A percentile compares a stretch with the other conserved stretches of the same genome.
Conservation (phyloP, 2,329 filamentous ascomycete species). For the Paracamarosporium sp. region DNA sequence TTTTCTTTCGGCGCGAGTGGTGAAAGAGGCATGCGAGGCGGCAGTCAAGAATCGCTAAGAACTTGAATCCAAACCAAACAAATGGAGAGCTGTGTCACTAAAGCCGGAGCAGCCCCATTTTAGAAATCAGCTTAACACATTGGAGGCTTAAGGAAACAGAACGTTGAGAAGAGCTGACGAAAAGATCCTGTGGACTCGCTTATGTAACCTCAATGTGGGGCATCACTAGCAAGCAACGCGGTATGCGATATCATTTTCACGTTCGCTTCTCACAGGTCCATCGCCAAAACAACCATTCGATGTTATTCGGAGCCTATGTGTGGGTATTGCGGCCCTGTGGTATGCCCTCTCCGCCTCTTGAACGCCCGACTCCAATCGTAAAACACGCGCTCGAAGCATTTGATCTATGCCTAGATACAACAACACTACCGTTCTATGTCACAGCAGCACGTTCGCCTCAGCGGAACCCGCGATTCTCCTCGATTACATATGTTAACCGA, state of each 20-base stretch:
- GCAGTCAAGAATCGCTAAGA: too few relatives aligned
- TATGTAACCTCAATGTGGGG: not conserved
- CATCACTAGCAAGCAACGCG: too few relatives aligned
- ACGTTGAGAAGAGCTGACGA: too few relatives aligned
- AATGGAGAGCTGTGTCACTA: too few relatives aligned
- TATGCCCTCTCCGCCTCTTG: not conserved
- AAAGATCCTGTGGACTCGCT: too few relatives aligned
- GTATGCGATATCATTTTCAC: not conserved
- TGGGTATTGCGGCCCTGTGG: not conserved
- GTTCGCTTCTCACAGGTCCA: not conserved
- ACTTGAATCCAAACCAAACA: too few relatives aligned
- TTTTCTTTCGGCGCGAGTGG: too few relatives aligned
- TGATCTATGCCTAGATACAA: not conserved
- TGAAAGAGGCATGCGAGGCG: too few relatives aligned
- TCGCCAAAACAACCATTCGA: not conserved
- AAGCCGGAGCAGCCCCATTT: not conserved
- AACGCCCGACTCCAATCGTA: not conserved
- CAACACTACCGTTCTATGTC: not conserved
- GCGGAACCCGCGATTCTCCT: not conserved
- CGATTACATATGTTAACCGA: too few relatives aligned
- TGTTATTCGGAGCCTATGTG: not conserved
- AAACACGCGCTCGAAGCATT: not conserved
- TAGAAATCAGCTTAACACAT: not conserved
- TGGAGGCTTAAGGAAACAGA: too few relatives aligned
- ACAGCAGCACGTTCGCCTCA: not conserved